Conservation (phyloP, 129 eudicot species). For the Flaveria robusta region DNA sequence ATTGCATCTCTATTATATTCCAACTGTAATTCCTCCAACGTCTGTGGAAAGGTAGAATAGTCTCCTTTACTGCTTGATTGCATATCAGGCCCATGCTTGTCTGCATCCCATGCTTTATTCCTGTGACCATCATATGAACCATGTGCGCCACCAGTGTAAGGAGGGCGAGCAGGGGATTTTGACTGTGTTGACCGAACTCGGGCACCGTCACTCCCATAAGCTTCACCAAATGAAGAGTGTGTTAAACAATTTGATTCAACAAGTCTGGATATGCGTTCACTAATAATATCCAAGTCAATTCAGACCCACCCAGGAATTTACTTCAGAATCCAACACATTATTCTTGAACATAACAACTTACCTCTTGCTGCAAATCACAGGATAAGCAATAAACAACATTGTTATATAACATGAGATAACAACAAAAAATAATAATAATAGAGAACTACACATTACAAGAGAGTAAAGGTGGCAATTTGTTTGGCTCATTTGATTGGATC, state of each 20-base stretch:
- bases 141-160: slow-evolving; percentile 56
- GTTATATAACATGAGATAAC: slow-evolving; percentile 24
- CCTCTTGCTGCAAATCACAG: slow-evolving; percentile 78
- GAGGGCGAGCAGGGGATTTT: slow-evolving; percentile 65
- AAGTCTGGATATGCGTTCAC: slow-evolving; percentile 40
- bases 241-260: slow-evolving; percentile 64
- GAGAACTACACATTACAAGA: background rate
- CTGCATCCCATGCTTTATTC: background rate
- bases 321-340: slow-evolving; percentile 72
- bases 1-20: slow-evolving; percentile 68
- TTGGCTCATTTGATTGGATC: background rate
- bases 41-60: slow-evolving; percentile 41
- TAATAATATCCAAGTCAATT: slow-evolving; percentile 56
- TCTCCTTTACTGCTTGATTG: slow-evolving; percentile 52
- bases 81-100: slow-evolving; percentile 37
- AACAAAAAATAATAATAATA: background rate
- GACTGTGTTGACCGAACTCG: slow-evolving; percentile 69
- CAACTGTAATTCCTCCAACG: slow-evolving; percentile 77
- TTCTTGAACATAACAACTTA: slow-evolving; percentile 86
- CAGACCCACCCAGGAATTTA: slow-evolving; percentile 60
- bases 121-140: slow-evolving; percentile 56
- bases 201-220: slow-evolving; percentile 82
- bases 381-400: slow-evolving; percentile 40
- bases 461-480: background rate
- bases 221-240: slow-evolving; percentile 84